These are phyloP conservation scores for Fusarium sp. DNA, from an alignment of 2,329 filamentous ascomycete genomes.

Conservation along the genomic window DNA sequence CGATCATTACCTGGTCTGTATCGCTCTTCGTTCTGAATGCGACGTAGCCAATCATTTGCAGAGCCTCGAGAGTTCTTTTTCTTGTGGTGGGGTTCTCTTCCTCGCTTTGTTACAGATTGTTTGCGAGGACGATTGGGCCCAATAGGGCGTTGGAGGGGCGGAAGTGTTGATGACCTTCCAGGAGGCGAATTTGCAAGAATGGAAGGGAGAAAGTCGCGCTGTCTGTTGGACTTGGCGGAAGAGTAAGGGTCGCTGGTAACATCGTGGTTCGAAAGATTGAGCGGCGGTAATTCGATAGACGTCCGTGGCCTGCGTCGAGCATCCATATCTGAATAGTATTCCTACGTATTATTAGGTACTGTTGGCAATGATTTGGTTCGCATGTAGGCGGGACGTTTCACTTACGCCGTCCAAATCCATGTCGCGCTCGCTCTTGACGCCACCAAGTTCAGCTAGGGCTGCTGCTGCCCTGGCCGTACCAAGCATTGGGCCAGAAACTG, in stretches of 20 bases:
- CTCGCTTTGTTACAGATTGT: constrained; percentile 84
- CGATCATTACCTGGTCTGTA: constrained; percentile 75
- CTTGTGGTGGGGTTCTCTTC: constrained; percentile 80
- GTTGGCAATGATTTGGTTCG: constrained; percentile 29
- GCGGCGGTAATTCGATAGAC: constrained; percentile 78
- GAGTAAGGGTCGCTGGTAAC: constrained; percentile 81
- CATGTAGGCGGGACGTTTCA: constrained; percentile 47
- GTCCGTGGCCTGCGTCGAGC: constrained; percentile 71
- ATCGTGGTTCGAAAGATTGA: constrained; percentile 67
- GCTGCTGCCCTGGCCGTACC: constrained; percentile 79
- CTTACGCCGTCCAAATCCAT: constrained; percentile 83
- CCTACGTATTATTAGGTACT: constrained; percentile 54
- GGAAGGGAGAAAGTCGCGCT: constrained; percentile 82
- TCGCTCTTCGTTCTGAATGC: constrained; percentile 70
- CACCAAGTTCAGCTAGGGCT: constrained; percentile 83
- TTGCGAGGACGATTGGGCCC: constrained; percentile 81
- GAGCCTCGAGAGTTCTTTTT: constrained; percentile 78
- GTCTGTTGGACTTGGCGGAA: constrained; percentile 68
- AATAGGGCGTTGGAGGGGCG: constrained; percentile 80
- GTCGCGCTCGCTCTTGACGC: constrained; percentile 78
- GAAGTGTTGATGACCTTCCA: constrained; percentile 86
- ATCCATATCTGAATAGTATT: constrained; percentile 78
- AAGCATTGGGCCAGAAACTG: constrained; percentile 56
- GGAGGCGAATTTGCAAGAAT: constrained; percentile 85
- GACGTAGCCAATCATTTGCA: constrained; percentile 73